Evolutionary conservation across 768 basidiomycete genomes (phyloP), one percentile per base, ranked within the genome.

Genomic region (Sporobolomyces phaffii): DNA sequence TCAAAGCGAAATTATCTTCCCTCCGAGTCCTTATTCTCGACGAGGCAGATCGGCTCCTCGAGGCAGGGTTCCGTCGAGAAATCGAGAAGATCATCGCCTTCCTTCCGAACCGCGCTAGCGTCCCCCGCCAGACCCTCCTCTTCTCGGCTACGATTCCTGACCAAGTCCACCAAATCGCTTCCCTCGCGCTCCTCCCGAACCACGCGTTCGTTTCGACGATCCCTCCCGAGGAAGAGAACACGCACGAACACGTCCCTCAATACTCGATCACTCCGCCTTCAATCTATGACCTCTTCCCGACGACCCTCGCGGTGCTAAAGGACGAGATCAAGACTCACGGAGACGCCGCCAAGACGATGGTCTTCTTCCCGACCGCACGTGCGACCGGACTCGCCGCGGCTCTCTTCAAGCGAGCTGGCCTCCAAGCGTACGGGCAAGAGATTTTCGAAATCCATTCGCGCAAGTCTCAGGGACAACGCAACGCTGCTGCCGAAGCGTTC

Each of bases 291-390:
- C 78, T 78, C 40, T 72, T 85, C 50, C 78, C 83, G 14, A 78
- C 80, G 9, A 41, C 82, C 18, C 77, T 80, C 43, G 74, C 83
- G 43, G 70, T 83, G 15, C 78, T 77, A 48, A 51, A 52, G 3
- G 80, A 82, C 33, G 74, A 9, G 71, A 75, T 60, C 76, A 78
- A 72, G 68, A 72, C 40, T 36, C 65, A 68, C 45, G 73, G 63
- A 24, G 50, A 68, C 6, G 68, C 57, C 1, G 50, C 80, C 47
- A 83, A 82, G 63, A 74, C 80, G 20, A 86, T 87, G 76, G 79
- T 83, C 2, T 87, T 87, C 78, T 81, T 84, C 57, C 83, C 85
- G 24, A 87, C 85, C n/a, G 85, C 85, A 10, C 81, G 84, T 59
- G 83, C 83, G 13, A 83, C 84, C 2, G 79, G 78, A 10, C 76